These are phyloP conservation scores for Epichloe festucae DNA, from an alignment of 2,329 filamentous ascomycete genomes.

Conservation along the genomic window DNA sequence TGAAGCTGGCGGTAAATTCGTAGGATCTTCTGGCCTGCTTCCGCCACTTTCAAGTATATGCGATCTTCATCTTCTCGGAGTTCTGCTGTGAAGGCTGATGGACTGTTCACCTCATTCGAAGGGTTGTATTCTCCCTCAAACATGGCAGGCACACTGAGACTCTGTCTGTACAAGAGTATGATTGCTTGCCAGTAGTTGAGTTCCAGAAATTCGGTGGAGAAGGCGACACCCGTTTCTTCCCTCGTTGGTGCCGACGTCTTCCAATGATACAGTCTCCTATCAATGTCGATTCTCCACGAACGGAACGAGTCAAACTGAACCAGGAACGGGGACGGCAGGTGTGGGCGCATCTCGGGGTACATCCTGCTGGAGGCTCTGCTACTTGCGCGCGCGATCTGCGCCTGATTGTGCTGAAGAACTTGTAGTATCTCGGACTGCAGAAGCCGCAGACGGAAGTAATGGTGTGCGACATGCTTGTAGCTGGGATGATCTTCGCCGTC, in stretches of 20 bases:
- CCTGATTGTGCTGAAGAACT: constrained; percentile 84
- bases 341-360: constrained; percentile 64
- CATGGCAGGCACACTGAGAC: constrained; percentile 70
- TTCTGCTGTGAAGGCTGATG: constrained; percentile 49
- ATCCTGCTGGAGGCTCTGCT: constrained; percentile 48
- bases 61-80: constrained; percentile 72
- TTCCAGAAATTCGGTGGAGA: constrained; percentile 80
- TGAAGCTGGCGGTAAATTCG: constrained; percentile 85
- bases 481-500: constrained; percentile 50
- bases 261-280: constrained; percentile 73
- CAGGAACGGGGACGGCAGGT: constrained; percentile 74
- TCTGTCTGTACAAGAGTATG: constrained; percentile 90
- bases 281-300: constrained; percentile 79
- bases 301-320: constrained; percentile 74
- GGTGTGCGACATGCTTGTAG: constrained; percentile 83
- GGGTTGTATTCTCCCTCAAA: constrained; percentile 68
- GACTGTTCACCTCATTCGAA: constrained; percentile 50
- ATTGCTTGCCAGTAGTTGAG: constrained; percentile 97
- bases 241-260: constrained; percentile 69
- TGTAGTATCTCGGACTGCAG: constrained; percentile 92
- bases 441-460: constrained; percentile 80
- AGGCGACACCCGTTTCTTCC: constrained; percentile 71
- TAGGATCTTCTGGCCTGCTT: constrained; percentile 85
- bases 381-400: constrained; percentile 58
- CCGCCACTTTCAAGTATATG: constrained; percentile 87